phyloP scores from a whole-genome alignment of 768 basidiomycete species.

The Tremella fuciformis region DNA sequence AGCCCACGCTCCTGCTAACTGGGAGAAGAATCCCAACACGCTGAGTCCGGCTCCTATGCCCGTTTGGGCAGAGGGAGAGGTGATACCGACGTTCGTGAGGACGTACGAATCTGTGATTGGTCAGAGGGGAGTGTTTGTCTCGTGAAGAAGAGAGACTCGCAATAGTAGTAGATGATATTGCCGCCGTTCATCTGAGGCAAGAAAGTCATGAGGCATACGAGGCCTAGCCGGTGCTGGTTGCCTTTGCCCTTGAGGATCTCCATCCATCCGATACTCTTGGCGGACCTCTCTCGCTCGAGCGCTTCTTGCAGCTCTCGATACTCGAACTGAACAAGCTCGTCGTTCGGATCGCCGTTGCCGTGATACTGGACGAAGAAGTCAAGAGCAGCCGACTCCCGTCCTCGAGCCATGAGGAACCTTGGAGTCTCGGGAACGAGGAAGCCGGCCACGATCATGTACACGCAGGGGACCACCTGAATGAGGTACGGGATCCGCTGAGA shows the following conservation, averaged over 20 bases:
- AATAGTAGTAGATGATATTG: conserved; percentile 52
- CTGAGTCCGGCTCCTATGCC: conserved; percentile 53
- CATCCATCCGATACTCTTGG: conserved; percentile 38
- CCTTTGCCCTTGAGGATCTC: conserved; percentile 42
- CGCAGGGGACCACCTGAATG: conserved; percentile 48
- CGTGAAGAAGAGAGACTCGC: not conserved
- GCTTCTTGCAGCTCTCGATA: conserved; percentile 52
- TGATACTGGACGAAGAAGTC: conserved; percentile 51
- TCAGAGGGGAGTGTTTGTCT: not conserved
- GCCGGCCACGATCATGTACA: conserved; percentile 51
- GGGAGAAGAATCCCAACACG: conserved; percentile 53
- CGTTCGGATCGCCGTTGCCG: conserved; percentile 50
- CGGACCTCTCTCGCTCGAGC: conserved; percentile 35
- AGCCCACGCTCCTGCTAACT: conserved; percentile 43
- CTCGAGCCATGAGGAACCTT: conserved; percentile 49
- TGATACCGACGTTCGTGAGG: conserved; percentile 51
- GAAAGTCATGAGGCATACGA: conserved; percentile 50
- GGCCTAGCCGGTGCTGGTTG: conserved; percentile 47
- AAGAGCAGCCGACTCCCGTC: conserved; percentile 49
- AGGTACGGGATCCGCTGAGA: conserved; percentile 47
- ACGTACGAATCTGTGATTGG: conserved; percentile 31
- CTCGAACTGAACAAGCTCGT: conserved; percentile 52
- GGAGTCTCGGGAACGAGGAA: conserved; percentile 54
- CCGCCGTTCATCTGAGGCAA: conserved; percentile 31
- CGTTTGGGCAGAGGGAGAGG: conserved; percentile 49